Base-by-base conservation (phyloP, 140 eudicot genomes). In the Anethum foeniculum region DNA sequence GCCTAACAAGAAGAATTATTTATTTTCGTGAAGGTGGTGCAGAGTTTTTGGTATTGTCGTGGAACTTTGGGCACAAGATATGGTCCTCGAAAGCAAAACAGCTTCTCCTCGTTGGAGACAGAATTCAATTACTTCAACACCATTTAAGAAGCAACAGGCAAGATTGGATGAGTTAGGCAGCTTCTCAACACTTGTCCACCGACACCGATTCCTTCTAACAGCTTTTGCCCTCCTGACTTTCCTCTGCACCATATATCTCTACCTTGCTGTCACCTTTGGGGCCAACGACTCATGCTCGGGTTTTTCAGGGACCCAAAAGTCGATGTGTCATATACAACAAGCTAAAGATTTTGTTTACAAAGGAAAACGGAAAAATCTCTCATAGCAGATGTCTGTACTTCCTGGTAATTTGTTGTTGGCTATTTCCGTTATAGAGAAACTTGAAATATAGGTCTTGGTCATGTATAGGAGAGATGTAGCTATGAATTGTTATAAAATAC, bases 211-310 rank as follows among this genome's bases (percentile, higher is more conserved):
- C 80, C 86, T 90, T 21, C 44, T 90, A 71, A 90, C 91, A 27
- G 94, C 94, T 15, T 88, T 84, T 75, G 86, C 71, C 60, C 87
- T 86, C 32, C 81, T 90, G 77, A 78, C 86, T 67, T 80, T 86
- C 51, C 86, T 90, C 56, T 90, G 94, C 87, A 84, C 94, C 43
- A 51, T 90, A 75, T 90, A 90, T 81, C 90, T 90, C 32, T 90
- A 90, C 79, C 88, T 90, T 72, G 94, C 91, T 25, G 87, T 90
- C 68, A 90, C 90, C 28, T 81, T 90, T 13, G 91, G 86, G 44
- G 81, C 79, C 51, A 79, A 71, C 74, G 44, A 75, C 75, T 56
- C 80, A 3, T 90, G 94, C 85, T 84, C 83, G 4, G 88, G 83
- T 21, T 83, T 90, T 68, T 80, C 82, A 2, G 94, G 90, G 30